A percentile compares a stretch with the other conserved stretches of the same genome.
Evolutionary conservation across 768 basidiomycete species (phyloP).

Genomic region (Trametes meyenii): DNA sequence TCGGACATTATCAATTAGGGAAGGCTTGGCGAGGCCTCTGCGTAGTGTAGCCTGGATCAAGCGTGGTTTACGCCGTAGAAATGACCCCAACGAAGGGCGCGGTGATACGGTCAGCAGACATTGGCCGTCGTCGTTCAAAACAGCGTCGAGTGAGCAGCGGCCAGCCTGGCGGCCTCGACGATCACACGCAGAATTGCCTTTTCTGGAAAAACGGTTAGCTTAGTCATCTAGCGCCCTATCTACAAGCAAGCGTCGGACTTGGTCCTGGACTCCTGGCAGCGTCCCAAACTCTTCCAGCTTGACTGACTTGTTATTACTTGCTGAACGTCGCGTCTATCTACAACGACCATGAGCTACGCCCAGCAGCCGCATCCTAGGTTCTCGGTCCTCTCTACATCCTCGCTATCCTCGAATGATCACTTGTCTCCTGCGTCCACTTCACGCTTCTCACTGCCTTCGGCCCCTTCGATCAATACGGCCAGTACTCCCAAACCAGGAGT

Average conservation of each 20-base stretch:
- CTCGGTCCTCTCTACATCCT: constrained; percentile 66
- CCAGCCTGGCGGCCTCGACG: neutral
- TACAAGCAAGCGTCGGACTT: neutral
- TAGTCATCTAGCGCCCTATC: neutral
- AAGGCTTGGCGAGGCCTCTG: constrained; percentile 9
- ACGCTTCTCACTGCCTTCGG: constrained; percentile 70
- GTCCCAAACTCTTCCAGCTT: neutral
- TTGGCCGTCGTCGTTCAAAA: constrained; percentile 13
- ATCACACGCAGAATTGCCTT: constrained; percentile 2
- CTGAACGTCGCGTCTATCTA: neutral
- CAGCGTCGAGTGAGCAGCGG: too few relatives aligned
- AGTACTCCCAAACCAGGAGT: constrained; percentile 41
- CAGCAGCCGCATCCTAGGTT: constrained; percentile 65
- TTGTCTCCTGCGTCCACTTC: constrained; percentile 61
- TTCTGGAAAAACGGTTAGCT: neutral
- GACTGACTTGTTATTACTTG: neutral
- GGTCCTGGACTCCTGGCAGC: too few relatives aligned
- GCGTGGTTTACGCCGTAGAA: neutral
- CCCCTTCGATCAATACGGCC: constrained; percentile 50
- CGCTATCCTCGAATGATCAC: constrained; percentile 48
- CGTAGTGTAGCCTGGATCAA: constrained; percentile 7
- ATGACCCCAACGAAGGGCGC: neutral
- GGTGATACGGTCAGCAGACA: neutral
- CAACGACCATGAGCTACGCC: constrained; percentile 45
- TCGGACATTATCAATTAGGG: constrained; percentile 10